Base-by-base conservation (phyloP, 495 filamentous ascomycete genomes). In the Tuber melanosporum region DNA sequence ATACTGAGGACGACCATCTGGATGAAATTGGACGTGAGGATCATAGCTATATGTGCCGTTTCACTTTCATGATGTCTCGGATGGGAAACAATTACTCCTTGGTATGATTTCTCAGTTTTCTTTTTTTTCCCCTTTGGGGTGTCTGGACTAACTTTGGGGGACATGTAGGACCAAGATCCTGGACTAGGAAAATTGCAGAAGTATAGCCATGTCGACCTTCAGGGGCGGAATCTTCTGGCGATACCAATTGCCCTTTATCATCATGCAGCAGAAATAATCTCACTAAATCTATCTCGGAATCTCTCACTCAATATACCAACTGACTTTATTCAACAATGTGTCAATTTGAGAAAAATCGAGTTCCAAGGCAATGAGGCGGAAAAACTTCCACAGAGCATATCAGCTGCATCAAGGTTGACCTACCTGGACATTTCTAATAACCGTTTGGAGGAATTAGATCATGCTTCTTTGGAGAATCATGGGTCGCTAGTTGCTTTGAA, bases 21-120 rank as follows among this genome's bases (percentile, higher is more conserved):
- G 95, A 98, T 82, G 95, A 98, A 76, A 90, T 99, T 73, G 95
- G 95, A n/a, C 90, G 95, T 70, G 95, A 99, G 84, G 95, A 99
- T 84, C 96, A 98, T 84, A 95, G 94, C 81, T 98, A 98, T 80
- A 87, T 99, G 10, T 94, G 94, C 81, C 93, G 95, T 12, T 98
- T 98, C 85, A 92, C 94, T 41, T 99, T 98, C 83, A 86, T 97
- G 72, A 93, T 95, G 15, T 92, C 91, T 17, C 92, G 93, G 76
- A 90, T 97, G 81, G 93, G 90, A 84, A 92, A 93, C n/a, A 66
- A 66, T 66, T 94, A 92, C 83, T 82, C 79, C 69, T 77, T 83
- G 77, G 82, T 83, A 81, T 42, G 57, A 44, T 62, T 12, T 45
- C 22, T 26, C 19, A 12, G 20, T 43, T 20, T 75, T 76, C 62